These are phyloP conservation scores for Tephrocybe rancida DNA, from an alignment of 768 basidiomycete species.

Conservation along the genomic window DNA sequence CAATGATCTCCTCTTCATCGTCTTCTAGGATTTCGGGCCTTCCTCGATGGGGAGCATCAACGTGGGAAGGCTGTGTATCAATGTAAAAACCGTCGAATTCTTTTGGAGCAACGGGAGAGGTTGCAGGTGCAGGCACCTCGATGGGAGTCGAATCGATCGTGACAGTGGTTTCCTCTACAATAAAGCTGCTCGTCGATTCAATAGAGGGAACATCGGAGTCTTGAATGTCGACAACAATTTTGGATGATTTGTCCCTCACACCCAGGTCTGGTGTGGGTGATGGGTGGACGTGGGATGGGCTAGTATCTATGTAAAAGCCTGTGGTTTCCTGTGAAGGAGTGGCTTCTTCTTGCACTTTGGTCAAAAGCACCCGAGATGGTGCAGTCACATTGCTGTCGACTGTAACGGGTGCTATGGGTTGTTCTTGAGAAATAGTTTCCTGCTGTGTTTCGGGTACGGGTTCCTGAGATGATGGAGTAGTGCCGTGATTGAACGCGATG, in stretches of 20 bases:
- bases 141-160: background rate
- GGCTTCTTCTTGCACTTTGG: background rate
- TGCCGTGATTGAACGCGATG: too few relatives aligned
- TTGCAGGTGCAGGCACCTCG: background rate
- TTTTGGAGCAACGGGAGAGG: background rate
- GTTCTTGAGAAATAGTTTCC: too few relatives aligned
- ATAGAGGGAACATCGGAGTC: background rate
- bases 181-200: too few relatives aligned
- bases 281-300: conserved; percentile 21
- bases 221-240: background rate
- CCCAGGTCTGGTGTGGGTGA: too few relatives aligned
- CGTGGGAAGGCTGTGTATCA: conserved; percentile 39
- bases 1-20: conserved; percentile 70
- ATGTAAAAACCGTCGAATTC: conserved; percentile 32
- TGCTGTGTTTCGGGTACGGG: background rate
- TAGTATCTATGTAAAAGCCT: conserved; percentile 42
- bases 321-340: background rate
- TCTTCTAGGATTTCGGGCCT: conserved; percentile 22
- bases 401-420: too few relatives aligned
- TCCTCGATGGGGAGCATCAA: conserved; percentile 14
- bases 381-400: too few relatives aligned
- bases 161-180: background rate
- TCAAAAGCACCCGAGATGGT: too few relatives aligned
- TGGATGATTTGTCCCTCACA: background rate
- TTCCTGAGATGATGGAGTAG: background rate